Base-by-base conservation (phyloP, 768 basidiomycete species). In the Collybiopsis luxurians region DNA sequence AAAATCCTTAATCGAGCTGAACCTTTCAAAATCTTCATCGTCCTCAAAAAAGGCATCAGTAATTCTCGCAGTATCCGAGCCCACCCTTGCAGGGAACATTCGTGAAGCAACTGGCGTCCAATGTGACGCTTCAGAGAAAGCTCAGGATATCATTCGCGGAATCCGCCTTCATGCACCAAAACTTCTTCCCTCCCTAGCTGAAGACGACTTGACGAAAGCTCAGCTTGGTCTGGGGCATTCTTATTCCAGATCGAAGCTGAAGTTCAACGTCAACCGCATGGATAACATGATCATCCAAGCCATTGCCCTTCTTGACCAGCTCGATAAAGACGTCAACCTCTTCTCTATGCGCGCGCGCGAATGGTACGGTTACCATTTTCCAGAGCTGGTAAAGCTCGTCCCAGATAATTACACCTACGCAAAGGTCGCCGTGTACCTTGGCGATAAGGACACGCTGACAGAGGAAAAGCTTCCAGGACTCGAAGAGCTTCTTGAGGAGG, bases 241-340 rank as follows among this genome's bases (percentile, higher is more conserved):
- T 3, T 98, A 96, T 77, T 97, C 95, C 23, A 88, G 96, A 61
- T 90, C 95, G 39, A 98, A 98, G 71, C 89, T 98, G 60, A 98
- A 98, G 76, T 98, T 94, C 83, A 95, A 95, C 73, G 92, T 95
- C 54, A 95, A 95, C 79, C 82, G 92, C 52, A 84, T 92, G 56
- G 95, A 97, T 75, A 97, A 98, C 80, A 98, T 98, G 96, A 98
- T 98, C 75, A 98, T 98, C 64, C 96, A 98, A 74, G 96, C 96
- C 58, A 98, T 98, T 69, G 92, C 95, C 4, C 87, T 98, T 57
- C 90, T 97, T 65, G 96, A 98, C 76, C 95, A 98, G 67, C 89
- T 98, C 66, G 96, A 98, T 83, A 98, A 98, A 79, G 96, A 98
- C 71, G 94, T 98, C 73, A 98, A 98, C 78, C 85, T 95, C 28